Base-by-base conservation (phyloP, 129 eudicot species). In the sunflower (Helianthus annuus) region DNA sequence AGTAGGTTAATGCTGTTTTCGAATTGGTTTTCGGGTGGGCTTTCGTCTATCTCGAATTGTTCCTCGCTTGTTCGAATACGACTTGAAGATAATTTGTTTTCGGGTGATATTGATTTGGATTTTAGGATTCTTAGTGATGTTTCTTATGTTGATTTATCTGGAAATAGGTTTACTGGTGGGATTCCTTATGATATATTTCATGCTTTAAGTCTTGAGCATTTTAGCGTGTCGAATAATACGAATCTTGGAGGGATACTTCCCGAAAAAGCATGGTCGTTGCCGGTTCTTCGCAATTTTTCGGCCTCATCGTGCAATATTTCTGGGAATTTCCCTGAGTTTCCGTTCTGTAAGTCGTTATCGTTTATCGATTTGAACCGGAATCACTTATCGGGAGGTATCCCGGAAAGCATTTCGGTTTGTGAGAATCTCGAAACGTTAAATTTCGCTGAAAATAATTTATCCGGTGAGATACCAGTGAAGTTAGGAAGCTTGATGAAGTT, bases 41-140 rank as follows among this genome's bases (percentile, higher is more conserved):
- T 94, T 8, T 80, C 81, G 68, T 79, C 95, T 13, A 82, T 94
- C 29, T 81, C 91, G 45, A 86, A 81, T 67, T 94, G 99, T 75
- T 86, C 96, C 6, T 88, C 97, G 16, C 85, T 94, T 7, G 85
- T 94, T 75, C 96, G 99, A 12, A 72, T 94, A 57, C 87, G 99
- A 2, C 74, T 94, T 4, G 99, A 90, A 74, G 88, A 94, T 68
- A 94, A 94, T 69, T 81, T 60, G 38, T 87, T 94, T 54, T 88
- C 96, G 59, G 97, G 97, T 64, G 84, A 78, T 7, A 77, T 91
- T 45, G 66, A 96, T 73, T 72, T 88, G 68, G 67, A 75, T 16
- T 91, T 88, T 69, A 72, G 74, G 7, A 68, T 76, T 38, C 75
- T 87, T 29, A 71, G 80, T 17, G 82, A 67, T 46, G 63, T 89